Evolutionary conservation across 257 asterid genomes (phyloP).

Genomic region (Ophiorrhiza pumila): DNA sequence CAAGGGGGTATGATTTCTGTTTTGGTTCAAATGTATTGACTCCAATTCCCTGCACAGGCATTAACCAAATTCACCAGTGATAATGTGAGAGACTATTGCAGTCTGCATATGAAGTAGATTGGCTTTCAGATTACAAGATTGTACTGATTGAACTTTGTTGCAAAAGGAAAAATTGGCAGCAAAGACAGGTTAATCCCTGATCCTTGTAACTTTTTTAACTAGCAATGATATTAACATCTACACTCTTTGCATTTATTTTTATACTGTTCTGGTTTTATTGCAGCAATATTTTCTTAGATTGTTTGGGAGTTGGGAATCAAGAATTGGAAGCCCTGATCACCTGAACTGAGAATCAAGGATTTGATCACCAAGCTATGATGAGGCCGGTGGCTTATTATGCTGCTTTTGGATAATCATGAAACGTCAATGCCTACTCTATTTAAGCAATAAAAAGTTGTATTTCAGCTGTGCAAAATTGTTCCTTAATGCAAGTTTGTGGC

Average conservation of each 20-base stretch:
- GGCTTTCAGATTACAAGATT: neutral
- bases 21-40: slow-evolving; percentile 54
- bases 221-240: too few relatives aligned
- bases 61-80: neutral
- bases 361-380: neutral
- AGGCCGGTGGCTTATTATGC: neutral
- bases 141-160: neutral
- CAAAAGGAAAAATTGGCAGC: neutral
- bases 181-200: neutral
- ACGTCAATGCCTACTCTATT: neutral
- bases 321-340: neutral
- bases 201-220: too few relatives aligned
- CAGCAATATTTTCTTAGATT: too few relatives aligned
- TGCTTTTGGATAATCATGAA: neutral
- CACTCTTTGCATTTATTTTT: too few relatives aligned
- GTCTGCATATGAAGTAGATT: too few relatives aligned
- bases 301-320: too few relatives aligned
- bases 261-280: too few relatives aligned
- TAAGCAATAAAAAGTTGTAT: neutral
- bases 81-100: neutral
- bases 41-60: slow-evolving; percentile 64
- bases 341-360: neutral
- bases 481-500: neutral
- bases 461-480: neutral
- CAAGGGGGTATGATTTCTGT: slow-evolving; percentile 61